phyloP scores from a whole-genome alignment of 2,329 filamentous ascomycete genomes.

The Spiromastix sp. region DNA sequence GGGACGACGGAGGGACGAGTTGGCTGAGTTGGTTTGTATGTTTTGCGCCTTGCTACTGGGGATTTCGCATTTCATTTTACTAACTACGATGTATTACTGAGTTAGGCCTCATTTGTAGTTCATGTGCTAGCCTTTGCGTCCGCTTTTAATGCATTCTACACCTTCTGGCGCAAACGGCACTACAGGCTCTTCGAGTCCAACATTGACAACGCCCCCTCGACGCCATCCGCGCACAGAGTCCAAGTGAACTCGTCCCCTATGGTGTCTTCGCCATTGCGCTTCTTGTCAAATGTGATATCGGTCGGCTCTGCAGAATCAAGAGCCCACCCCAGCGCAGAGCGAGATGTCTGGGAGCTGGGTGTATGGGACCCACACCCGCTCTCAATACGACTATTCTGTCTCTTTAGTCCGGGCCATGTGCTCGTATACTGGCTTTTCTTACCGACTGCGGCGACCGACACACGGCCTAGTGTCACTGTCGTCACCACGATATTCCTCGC shows the following conservation, averaged over 20 bases:
- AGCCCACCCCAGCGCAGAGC: constrained; percentile 61
- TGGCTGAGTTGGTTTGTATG: constrained; percentile 59
- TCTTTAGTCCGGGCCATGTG: constrained; percentile 92
- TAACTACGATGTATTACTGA: constrained; percentile 6
- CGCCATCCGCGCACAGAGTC: constrained; percentile 79
- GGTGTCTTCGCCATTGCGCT: constrained; percentile 66
- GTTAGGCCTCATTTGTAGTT: constrained; percentile 59
- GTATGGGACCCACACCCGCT: constrained; percentile 90
- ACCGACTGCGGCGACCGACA: constrained; percentile 64
- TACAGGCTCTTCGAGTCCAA: constrained; percentile 87
- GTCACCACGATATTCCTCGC: constrained; percentile 73
- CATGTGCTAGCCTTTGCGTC: constrained; percentile 58
- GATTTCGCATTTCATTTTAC: constrained; percentile 1
- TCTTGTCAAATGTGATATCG: constrained; percentile 58
- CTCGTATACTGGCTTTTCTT: constrained; percentile 82
- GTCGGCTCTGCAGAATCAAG: constrained; percentile 66
- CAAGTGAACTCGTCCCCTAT: constrained; percentile 75
- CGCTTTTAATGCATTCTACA: constrained; percentile 67
- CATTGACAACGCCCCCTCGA: constrained; percentile 64
- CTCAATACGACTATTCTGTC: constrained; percentile 69
- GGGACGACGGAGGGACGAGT: constrained; percentile 52
- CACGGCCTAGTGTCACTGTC: constrained; percentile 74
- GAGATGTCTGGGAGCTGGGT: constrained; percentile 89
- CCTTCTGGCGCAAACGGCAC: constrained; percentile 68
- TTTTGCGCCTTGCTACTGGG: constrained; percentile 6